A percentile compares a stretch with the other conserved stretches of the same genome.
These are phyloP conservation scores for Neltuma alba DNA, from an alignment of 306 rosid genomes.

Conservation along the genomic window DNA sequence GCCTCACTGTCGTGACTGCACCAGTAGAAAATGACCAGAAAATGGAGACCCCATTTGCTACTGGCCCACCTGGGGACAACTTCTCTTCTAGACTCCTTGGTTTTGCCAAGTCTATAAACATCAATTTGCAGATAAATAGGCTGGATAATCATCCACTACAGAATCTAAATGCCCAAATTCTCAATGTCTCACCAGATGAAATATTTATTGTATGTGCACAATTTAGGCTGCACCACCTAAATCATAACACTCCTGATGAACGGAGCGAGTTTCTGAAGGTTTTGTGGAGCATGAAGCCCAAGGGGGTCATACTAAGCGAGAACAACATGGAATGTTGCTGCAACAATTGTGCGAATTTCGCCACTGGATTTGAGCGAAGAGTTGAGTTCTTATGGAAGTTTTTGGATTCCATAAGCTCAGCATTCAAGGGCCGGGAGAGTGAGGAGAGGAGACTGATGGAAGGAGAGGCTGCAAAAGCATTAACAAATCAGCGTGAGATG, in stretches of 20 bases:
- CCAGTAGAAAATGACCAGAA: slow-evolving; percentile 49
- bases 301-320: slow-evolving; percentile 74
- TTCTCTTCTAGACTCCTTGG: slow-evolving; percentile 63
- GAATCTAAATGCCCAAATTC: slow-evolving; percentile 46
- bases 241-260: slow-evolving; percentile 63
- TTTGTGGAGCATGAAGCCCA: slow-evolving; percentile 64
- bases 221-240: slow-evolving; percentile 76
- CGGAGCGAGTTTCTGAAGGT: slow-evolving; percentile 60
- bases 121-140: slow-evolving; percentile 70
- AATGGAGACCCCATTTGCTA: slow-evolving; percentile 59
- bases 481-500: slow-evolving; percentile 69
- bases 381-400: slow-evolving; percentile 84
- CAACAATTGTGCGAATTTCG: slow-evolving; percentile 67
- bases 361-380: slow-evolving; percentile 52
- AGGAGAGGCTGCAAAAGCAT: slow-evolving; percentile 82
- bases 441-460: slow-evolving; percentile 89
- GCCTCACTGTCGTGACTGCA: slow-evolving; percentile 71
- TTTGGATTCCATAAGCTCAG: slow-evolving; percentile 77
- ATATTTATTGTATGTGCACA: slow-evolving; percentile 74
- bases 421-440: slow-evolving; percentile 80
- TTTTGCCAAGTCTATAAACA: slow-evolving; percentile 67
- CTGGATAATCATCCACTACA: slow-evolving; percentile 60
- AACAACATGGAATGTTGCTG: slow-evolving; percentile 85
- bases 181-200: slow-evolving; percentile 56
- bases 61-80: slow-evolving; percentile 82